Evolutionary conservation across 2,329 filamentous ascomycete genomes (phyloP), one percentile per base, ranked within the genome.

Genomic region (Podosphaera xanthii): DNA sequence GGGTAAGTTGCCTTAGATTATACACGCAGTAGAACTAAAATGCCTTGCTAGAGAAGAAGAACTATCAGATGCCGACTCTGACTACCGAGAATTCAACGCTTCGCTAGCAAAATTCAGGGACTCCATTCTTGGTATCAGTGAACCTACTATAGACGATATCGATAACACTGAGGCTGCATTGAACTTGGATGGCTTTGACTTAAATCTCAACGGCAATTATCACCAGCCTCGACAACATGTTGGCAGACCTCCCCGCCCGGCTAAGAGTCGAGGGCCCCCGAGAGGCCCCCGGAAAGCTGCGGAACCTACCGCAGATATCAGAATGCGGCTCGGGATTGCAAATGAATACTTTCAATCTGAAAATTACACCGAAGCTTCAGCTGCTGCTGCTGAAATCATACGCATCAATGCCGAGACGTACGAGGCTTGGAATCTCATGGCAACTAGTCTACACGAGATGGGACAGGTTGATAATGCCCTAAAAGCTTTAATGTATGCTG

Each of bases 241-340:
- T 57, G 60, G 53, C n/a, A 44, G 42, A 5, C 34, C 56, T 5
- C n/a, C 22, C 38, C 59, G 42, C 44, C 31, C 31, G 49, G 49
- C 31, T 57, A 59, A 55, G 30, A 14, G 34, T 22, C 58, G 55
- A 58, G 60, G 63, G 7, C 54, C 42, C 14, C 60, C 64, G 40
- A 67, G 69, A 64, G 72, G 73, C 14, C 72, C 72, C 55, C 70
- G 71, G 35, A 80, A 82, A 67, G 77, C 80, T 33, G 81, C 79
- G 7, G 83, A 86, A 67, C 83, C 82, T 14, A 79, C 82, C 52
- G 80, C 77, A 48, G 82, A 88, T 64, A 86, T 89, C 69, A 87
- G 83, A 65, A 74, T 78, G 48, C 74, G 83, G 49, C 75, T 89
- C 56, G 76, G 78, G 54, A 75, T 78, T 66, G 86, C 86, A 2